A percentile compares a stretch with the other conserved stretches of the same genome.
Evolutionary conservation across 352 stramenopile species (phyloP).

Genomic region (Phytopythium delawarense): DNA sequence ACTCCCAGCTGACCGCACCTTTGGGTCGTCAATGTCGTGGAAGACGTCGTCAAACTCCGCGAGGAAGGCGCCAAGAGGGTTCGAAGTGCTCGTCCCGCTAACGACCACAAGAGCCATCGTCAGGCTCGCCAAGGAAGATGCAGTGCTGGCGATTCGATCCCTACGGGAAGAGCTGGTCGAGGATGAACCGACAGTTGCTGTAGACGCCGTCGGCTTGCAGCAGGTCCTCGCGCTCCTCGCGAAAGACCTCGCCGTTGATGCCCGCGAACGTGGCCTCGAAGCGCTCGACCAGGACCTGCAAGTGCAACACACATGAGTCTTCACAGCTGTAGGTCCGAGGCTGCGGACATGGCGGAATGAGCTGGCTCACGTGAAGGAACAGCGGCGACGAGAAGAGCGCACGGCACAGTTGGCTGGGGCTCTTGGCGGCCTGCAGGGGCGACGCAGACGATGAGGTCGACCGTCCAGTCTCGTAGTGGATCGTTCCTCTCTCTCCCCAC

Average conservation of each 20-base stretch:
- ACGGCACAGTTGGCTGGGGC: slow-evolving; percentile 24
- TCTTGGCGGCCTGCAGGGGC: slow-evolving; percentile 20
- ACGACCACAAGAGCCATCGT: neutral
- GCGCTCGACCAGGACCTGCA: slow-evolving; percentile 57
- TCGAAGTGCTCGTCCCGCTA: neutral
- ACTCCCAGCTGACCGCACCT: slow-evolving; percentile 20
- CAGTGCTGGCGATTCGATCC: neutral
- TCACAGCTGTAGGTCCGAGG: neutral
- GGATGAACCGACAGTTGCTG: slow-evolving; percentile 39
- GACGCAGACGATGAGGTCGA: neutral
- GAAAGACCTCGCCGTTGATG: slow-evolving; percentile 59
- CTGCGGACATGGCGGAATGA: neutral
- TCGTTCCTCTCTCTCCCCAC: neutral
- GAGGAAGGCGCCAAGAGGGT: slow-evolving; percentile 28
- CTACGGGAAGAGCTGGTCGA: slow-evolving; percentile 44
- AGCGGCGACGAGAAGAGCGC: slow-evolving; percentile 56
- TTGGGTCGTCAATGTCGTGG: slow-evolving; percentile 44
- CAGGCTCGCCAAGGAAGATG: neutral
- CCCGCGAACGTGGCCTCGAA: slow-evolving; percentile 46
- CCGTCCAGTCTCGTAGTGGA: neutral
- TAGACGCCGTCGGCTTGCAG: slow-evolving; percentile 52
- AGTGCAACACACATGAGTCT: neutral
- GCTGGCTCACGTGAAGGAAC: slow-evolving; percentile 46
- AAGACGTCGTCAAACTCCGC: slow-evolving; percentile 45
- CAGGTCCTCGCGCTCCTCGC: slow-evolving; percentile 64